Conservation (phyloP, 2,329 filamentous ascomycete species). For the Sclerotinia sclerotiorum region DNA sequence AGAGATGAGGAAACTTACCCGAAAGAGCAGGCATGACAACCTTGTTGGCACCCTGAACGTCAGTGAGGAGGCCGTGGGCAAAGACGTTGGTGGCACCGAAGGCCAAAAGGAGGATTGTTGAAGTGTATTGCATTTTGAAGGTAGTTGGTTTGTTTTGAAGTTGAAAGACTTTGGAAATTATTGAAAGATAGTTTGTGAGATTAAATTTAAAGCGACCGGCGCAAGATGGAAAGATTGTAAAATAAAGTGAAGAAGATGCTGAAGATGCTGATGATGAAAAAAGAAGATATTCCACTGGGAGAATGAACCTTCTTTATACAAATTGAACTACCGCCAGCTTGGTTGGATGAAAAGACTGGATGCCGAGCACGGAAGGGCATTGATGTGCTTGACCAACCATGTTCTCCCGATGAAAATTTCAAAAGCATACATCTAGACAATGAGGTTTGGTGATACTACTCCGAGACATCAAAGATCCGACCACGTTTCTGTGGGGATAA, state of each 20-base stretch:
- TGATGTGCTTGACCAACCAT: not conserved
- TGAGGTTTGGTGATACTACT: constrained; percentile 29
- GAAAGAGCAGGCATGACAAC: constrained; percentile 63
- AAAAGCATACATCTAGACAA: constrained; percentile 27
- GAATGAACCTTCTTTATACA: constrained; percentile 33
- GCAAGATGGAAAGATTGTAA: constrained; percentile 34
- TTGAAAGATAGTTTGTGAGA: constrained; percentile 24
- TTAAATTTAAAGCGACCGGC: constrained; percentile 30
- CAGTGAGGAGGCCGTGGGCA: constrained; percentile 59
- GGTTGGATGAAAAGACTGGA: constrained; percentile 31
- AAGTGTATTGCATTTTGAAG: constrained; percentile 50
- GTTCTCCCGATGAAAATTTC: constrained; percentile 26
- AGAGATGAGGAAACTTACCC: constrained; percentile 39
- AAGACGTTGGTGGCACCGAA: constrained; percentile 48
- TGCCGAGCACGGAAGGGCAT: constrained; percentile 30
- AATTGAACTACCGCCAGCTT: constrained; percentile 28
- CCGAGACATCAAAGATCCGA: constrained; percentile 26
- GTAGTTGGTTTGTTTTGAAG: constrained; percentile 25
- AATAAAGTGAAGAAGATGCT: constrained; percentile 26
- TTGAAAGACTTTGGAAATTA: constrained; percentile 13
- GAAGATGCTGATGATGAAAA: constrained; percentile 36
- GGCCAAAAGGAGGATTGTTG: constrained; percentile 49
- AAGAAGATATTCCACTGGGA: constrained; percentile 26
- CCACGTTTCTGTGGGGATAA: constrained; percentile 6
- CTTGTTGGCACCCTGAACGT: constrained; percentile 58